These are phyloP conservation scores for Cicer pinnatifidum DNA, from an alignment of 306 rosid species.

Conservation along the genomic window DNA sequence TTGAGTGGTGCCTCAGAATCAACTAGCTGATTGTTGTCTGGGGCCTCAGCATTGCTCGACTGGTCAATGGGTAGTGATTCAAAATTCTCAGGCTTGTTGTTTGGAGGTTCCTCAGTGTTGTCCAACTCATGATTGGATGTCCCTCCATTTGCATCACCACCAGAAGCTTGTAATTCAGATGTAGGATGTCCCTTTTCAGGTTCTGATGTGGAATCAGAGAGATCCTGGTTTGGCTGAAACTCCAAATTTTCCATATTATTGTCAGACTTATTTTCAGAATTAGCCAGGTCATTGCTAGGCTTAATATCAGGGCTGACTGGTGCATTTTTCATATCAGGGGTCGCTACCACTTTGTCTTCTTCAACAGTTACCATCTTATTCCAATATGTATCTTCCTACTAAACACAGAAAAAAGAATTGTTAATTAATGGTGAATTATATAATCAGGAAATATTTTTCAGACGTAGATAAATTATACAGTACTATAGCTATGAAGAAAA, in stretches of 20 bases:
- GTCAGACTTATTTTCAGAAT: slow-evolving; percentile 35
- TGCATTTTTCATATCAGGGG: slow-evolving; percentile 36
- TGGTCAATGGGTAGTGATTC: slow-evolving; percentile 34
- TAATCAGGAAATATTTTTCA: not conserved
- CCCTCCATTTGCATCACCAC: slow-evolving; percentile 42
- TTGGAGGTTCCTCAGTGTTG: slow-evolving; percentile 20
- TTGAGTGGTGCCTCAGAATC: slow-evolving; percentile 11
- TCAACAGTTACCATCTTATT: slow-evolving; percentile 56
- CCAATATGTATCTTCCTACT: slow-evolving; percentile 49
- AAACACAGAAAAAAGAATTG: slow-evolving; percentile 33
- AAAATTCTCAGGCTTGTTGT: slow-evolving; percentile 16
- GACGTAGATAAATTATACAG: not conserved
- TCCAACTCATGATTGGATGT: slow-evolving; percentile 30
- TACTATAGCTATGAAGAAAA: slow-evolving; percentile 10
- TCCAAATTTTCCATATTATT: slow-evolving; percentile 34
- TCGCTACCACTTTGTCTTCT: slow-evolving; percentile 51
- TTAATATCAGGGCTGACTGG: slow-evolving; percentile 38
- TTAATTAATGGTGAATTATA: not conserved
- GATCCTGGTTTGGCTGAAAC: slow-evolving; percentile 35
- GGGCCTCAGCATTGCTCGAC: slow-evolving; percentile 31
- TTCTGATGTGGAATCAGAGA: slow-evolving; percentile 33
- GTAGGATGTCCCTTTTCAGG: slow-evolving; percentile 26
- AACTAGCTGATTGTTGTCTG: slow-evolving; percentile 28
- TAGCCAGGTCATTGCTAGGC: slow-evolving; percentile 37
- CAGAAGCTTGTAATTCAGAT: slow-evolving; percentile 39